phyloP scores from a whole-genome alignment of 2,329 filamentous ascomycete genomes.

The Exophiala calicioides region DNA sequence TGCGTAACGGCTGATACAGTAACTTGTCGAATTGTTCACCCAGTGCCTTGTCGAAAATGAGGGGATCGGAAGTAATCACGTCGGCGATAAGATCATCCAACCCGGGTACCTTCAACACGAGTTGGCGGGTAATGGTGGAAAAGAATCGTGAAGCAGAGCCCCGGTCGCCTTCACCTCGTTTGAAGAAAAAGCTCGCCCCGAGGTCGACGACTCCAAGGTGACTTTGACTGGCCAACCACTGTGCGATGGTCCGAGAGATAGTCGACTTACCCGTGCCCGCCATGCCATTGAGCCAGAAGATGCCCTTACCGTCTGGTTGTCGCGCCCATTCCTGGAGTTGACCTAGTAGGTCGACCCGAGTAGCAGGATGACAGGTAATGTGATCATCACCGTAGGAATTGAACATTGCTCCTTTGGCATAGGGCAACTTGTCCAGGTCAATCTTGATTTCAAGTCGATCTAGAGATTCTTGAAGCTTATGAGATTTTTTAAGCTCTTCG shows the following conservation, averaged over 20 bases:
- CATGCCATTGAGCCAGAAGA: no score
- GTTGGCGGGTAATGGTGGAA: conserved; percentile 42
- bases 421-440: conserved; percentile 20
- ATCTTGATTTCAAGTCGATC: conserved; percentile 20
- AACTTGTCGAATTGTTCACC: conserved; percentile 34
- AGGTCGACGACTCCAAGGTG: conserved; percentile 16
- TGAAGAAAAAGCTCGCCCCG: no score
- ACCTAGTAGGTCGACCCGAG: conserved; percentile 6
- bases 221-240: background rate
- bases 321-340: no score
- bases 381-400: conserved; percentile 8
- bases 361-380: conserved; percentile 6
- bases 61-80: conserved; percentile 30
- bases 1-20: conserved; percentile 30
- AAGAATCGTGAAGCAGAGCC: conserved; percentile 41
- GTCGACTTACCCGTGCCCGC: no score
- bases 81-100: conserved; percentile 28
- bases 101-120: conserved; percentile 35
- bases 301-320: no score
- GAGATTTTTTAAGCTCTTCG: conserved; percentile 5
- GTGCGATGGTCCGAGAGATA: conserved; percentile 38
- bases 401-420: conserved; percentile 12
- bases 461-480: conserved; percentile 3
- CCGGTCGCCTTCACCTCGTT: conserved; percentile 43
- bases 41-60: conserved; percentile 32